Percentiles rank a stretch among this genome's conserved stretches.
Evolutionary conservation across 1,284 basidiomycete genomes (phyloP).

Genomic region (Anthracocystis panici-leucophaei): DNA sequence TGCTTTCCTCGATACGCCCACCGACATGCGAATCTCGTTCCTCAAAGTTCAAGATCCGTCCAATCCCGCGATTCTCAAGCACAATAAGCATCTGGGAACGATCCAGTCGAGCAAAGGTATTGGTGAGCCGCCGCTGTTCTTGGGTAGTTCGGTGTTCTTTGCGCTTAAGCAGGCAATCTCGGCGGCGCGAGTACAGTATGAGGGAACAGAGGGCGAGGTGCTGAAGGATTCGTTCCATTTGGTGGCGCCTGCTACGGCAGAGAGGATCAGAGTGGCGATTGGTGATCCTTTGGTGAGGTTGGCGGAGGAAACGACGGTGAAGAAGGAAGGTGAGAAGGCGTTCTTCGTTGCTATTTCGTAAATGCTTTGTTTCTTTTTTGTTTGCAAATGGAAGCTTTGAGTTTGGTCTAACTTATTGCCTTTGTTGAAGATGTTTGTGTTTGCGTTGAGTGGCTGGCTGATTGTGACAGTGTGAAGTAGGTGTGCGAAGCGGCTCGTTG

Average conservation of each 20-base stretch:
- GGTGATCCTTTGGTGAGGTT: conserved; percentile 60
- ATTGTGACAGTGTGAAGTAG: no score
- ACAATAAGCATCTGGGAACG: conserved; percentile 58
- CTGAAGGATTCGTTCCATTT: conserved; percentile 55
- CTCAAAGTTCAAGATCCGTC: conserved; percentile 59
- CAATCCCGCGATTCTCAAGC: conserved; percentile 10
- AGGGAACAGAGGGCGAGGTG: conserved; percentile 15
- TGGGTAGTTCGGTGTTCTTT: conserved; percentile 67
- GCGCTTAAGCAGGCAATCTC: conserved; percentile 68
- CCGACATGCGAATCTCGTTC: conserved; percentile 67
- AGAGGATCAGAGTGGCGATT: conserved; percentile 67
- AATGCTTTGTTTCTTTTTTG: not conserved
- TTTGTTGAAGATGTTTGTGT: no score
- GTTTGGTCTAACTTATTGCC: not conserved
- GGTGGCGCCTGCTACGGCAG: conserved; percentile 67
- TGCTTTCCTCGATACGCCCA: conserved; percentile 68
- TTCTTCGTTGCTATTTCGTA: conserved; percentile 67
- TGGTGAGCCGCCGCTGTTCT: conserved; percentile 69
- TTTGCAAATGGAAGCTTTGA: not conserved
- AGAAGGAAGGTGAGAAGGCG: conserved; percentile 59
- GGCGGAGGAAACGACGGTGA: conserved; percentile 58
- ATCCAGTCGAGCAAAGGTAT: conserved; percentile 64
- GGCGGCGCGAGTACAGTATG: conserved; percentile 61
- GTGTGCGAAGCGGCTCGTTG: no score
- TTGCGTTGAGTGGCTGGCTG: no score